A percentile compares a stretch with the other conserved stretches of the same genome.
phyloP scores from a whole-genome alignment of 768 basidiomycete genomes.

The Russula olivacea region DNA sequence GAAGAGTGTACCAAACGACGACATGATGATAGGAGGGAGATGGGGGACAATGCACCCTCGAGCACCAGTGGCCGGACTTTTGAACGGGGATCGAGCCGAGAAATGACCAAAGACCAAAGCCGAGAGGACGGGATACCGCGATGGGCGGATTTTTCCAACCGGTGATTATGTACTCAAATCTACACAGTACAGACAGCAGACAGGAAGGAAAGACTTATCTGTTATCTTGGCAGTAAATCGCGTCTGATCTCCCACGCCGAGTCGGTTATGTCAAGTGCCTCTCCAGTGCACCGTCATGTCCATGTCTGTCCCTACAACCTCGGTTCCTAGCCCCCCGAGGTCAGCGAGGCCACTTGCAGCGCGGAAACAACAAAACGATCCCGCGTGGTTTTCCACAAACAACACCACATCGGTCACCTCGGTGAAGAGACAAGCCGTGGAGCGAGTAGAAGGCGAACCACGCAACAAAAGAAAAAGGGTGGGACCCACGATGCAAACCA shows the following conservation, averaged over 20 bases:
- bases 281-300: slow-evolving; percentile 3
- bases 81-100: neutral
- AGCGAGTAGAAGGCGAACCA: slow-evolving; percentile 68
- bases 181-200: neutral
- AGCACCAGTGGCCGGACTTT: neutral
- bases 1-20: slow-evolving; percentile 86
- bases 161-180: slow-evolving; percentile 10
- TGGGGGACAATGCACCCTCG: neutral
- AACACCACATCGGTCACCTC: slow-evolving; percentile 23
- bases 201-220: neutral
- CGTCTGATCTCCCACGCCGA: slow-evolving; percentile 17
- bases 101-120: slow-evolving; percentile 18
- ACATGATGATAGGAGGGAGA: slow-evolving; percentile 49
- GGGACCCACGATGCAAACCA: slow-evolving; percentile 36
- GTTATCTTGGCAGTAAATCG: neutral
- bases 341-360: slow-evolving; percentile 20
- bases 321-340: slow-evolving; percentile 12
- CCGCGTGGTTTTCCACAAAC: slow-evolving; percentile 54
- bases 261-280: neutral
- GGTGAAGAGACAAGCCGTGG: slow-evolving; percentile 56
- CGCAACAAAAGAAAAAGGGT: slow-evolving; percentile 68
- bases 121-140: slow-evolving; percentile 5
- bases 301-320: slow-evolving; percentile 11
- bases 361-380: slow-evolving; percentile 36
- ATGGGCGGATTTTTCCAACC: slow-evolving; percentile 14